Conservation (phyloP, 2,329 filamentous ascomycete species). For the Diaporthe destruens region DNA sequence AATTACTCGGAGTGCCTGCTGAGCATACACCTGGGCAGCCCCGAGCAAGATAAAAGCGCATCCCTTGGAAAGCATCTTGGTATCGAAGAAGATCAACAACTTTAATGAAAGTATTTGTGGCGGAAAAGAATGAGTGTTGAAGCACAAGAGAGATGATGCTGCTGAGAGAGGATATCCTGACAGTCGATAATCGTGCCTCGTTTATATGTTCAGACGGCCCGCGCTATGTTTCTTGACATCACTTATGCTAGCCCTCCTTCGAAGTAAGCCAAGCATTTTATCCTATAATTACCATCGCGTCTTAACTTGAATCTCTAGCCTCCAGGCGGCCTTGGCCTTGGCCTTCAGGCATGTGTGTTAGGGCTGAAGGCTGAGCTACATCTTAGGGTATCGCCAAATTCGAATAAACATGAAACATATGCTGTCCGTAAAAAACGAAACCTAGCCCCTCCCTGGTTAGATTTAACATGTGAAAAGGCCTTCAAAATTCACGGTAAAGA, state of each 20-base stretch:
- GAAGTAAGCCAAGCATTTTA: slow-evolving; percentile 18
- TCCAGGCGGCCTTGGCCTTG: not conserved
- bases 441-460: no score
- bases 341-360: not conserved
- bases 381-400: not conserved
- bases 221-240: not conserved
- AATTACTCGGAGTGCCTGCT: slow-evolving; percentile 2
- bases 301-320: not conserved
- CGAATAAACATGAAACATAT: slow-evolving; percentile 8
- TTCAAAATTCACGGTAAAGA: no score
- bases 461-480: no score
- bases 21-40: slow-evolving; percentile 9
- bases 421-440: no score
- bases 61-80: slow-evolving; percentile 7
- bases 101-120: not conserved
- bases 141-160: not conserved
- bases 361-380: not conserved
- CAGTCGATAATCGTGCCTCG: not conserved
- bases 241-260: not conserved
- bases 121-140: not conserved
- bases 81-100: not conserved
- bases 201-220: not conserved
- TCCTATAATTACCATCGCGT: slow-evolving; percentile 6
- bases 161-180: not conserved
- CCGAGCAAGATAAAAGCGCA: not conserved